A percentile compares a stretch with the other conserved stretches of the same genome.
phyloP scores from a whole-genome alignment of 768 basidiomycete species.

The Cytidiella melzeri region DNA sequence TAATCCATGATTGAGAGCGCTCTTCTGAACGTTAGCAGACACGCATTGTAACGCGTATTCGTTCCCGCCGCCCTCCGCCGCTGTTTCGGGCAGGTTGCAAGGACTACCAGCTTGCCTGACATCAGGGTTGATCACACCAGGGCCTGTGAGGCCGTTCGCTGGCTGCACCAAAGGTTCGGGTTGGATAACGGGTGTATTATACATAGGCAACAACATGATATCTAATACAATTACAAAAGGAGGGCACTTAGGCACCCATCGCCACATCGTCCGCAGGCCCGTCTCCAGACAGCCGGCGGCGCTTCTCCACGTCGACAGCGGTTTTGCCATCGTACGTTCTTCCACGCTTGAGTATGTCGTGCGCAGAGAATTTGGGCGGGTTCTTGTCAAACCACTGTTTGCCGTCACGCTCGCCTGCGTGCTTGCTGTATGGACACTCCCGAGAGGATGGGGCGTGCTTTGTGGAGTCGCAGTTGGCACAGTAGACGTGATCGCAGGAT shows the following conservation, averaged over 20 bases:
- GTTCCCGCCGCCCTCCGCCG: no score
- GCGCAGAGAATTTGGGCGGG: no score
- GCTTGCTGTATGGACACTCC: constrained; percentile 7
- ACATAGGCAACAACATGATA: neutral
- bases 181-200: neutral
- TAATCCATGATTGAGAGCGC: no score
- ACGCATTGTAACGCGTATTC: neutral
- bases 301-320: no score
- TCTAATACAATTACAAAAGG: no score
- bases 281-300: neutral
- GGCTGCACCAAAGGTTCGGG: neutral
- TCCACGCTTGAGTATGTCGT: constrained; percentile 1
- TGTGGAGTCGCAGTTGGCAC: constrained; percentile 5
- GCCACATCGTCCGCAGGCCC: neutral
- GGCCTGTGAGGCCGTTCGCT: no score
- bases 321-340: neutral
- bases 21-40: constrained; percentile 6
- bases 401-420: neutral
- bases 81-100: no score
- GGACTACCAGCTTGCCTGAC: no score
- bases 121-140: no score
- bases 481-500: constrained; percentile 1
- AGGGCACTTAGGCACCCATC: neutral
- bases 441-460: constrained; percentile 4
- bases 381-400: constrained; percentile 2